Percentiles rank a stretch among this genome's conserved stretches.
These are phyloP conservation scores for Sclerotinia nivalis DNA, from an alignment of 2,329 filamentous ascomycete genomes.

Conservation along the genomic window DNA sequence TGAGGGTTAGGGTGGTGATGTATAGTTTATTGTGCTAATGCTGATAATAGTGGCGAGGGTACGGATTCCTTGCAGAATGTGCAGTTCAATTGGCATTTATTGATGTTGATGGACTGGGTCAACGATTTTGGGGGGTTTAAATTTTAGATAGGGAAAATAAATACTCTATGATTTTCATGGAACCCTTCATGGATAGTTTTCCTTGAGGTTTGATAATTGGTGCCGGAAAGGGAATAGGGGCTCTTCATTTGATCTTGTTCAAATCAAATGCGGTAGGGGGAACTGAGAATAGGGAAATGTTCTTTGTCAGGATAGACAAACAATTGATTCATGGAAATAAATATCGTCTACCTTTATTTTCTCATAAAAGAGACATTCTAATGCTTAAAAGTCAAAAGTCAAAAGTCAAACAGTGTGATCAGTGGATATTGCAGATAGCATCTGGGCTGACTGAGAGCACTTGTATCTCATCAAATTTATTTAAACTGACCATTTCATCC, in stretches of 20 bases:
- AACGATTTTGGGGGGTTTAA: background rate
- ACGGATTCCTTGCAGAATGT: background rate
- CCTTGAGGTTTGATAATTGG: background rate
- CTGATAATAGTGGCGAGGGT: background rate
- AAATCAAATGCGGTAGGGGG: background rate
- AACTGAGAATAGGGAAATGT: background rate
- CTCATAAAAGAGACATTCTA: no score
- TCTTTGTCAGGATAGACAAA: background rate
- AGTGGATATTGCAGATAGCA: no score
- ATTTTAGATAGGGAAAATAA: background rate
- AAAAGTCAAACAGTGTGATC: no score
- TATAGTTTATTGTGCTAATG: background rate
- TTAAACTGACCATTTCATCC: no score
- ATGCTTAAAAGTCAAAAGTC: no score
- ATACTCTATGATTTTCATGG: background rate
- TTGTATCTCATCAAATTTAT: no score
- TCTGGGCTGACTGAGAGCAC: no score
- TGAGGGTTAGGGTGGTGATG: background rate
- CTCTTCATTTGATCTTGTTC: background rate
- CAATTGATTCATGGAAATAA: background rate
- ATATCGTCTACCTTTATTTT: no score
- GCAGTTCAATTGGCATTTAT: background rate
- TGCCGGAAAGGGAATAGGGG: slow-evolving; percentile 11
- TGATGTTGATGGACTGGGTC: background rate
- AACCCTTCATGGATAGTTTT: background rate